These are phyloP conservation scores for Yamadazyma laniorum DNA, from an alignment of 805 yeast species.

Conservation along the genomic window DNA sequence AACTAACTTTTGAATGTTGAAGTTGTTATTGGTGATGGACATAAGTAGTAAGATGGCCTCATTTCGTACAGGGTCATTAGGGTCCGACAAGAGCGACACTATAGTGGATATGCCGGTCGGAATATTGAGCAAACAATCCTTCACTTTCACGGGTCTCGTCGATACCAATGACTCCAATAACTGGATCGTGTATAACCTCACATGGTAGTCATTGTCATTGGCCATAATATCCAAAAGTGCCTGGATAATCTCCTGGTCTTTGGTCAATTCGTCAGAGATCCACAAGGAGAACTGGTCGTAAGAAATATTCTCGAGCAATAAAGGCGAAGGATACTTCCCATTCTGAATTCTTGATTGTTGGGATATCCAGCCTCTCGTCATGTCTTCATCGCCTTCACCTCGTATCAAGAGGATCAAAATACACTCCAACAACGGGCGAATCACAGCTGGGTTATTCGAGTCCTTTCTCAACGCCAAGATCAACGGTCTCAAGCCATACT, in stretches of 20 bases:
- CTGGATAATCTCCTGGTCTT: constrained; percentile 33
- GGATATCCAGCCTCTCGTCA: constrained; percentile 69
- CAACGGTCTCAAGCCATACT: constrained; percentile 76
- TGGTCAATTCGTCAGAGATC: constrained; percentile 92
- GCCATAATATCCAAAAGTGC: constrained; percentile 44
- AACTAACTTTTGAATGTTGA: constrained; percentile 85
- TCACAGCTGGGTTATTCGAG: constrained; percentile 63
- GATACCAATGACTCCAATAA: constrained; percentile 79
- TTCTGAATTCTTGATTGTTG: constrained; percentile 70
- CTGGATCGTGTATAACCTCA: constrained; percentile 78
- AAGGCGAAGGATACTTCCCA: constrained; percentile 78
- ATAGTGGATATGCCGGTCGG: constrained; percentile 81
- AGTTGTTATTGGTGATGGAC: constrained; percentile 77
- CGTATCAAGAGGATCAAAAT: constrained; percentile 76
- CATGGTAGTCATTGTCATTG: constrained; percentile 64
- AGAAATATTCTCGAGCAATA: constrained; percentile 51
- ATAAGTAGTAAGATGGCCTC: constrained; percentile 81
- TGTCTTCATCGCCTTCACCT: constrained; percentile 59
- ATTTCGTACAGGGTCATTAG: constrained; percentile 80
- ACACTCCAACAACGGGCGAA: constrained; percentile 82
- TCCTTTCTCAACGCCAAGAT: constrained; percentile 66
- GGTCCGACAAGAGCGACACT: constrained; percentile 50
- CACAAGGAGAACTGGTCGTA: constrained; percentile 88
- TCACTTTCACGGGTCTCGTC: constrained; percentile 69
- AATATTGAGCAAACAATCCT: constrained; percentile 66